Conservation (phyloP, 371 early-diverging fungal genomes). For the Parasitella parasitica region DNA sequence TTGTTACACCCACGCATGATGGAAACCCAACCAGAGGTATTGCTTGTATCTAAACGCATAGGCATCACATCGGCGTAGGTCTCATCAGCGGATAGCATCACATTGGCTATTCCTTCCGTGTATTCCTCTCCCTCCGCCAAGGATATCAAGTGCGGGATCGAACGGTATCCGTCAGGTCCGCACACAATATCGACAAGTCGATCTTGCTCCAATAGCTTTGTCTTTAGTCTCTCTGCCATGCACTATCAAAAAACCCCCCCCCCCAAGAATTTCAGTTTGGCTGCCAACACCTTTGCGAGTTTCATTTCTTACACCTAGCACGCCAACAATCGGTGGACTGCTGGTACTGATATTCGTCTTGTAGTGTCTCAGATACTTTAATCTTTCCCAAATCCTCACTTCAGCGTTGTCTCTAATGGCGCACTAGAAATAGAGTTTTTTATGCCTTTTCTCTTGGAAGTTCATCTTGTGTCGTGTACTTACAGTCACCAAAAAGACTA, state of each 20-base stretch:
- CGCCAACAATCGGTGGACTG: conserved; percentile 71
- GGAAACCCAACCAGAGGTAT: conserved; percentile 66
- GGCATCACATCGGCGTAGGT: conserved; percentile 84
- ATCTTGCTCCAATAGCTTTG: conserved; percentile 70
- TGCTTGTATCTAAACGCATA: conserved; percentile 62
- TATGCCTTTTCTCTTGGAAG: too few relatives aligned
- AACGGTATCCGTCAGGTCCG: conserved; percentile 80
- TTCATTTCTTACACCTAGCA: conserved; percentile 59
- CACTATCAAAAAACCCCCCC: too few relatives aligned
- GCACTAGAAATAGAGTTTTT: too few relatives aligned
- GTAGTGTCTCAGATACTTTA: conserved; percentile 58
- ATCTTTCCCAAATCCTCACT: conserved; percentile 71
- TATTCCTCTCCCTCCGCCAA: conserved; percentile 64
- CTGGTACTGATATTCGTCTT: conserved; percentile 49
- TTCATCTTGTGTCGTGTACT: background rate
- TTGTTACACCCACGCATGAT: conserved; percentile 86
- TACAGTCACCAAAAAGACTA: conserved; percentile 75
- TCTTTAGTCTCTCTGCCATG: conserved; percentile 80
- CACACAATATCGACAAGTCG: conserved; percentile 79
- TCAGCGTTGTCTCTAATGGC: conserved; percentile 83
- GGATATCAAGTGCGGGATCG: conserved; percentile 71
- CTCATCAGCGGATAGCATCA: conserved; percentile 82
- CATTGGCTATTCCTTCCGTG: conserved; percentile 72
- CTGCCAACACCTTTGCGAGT: background rate
- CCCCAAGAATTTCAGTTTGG: too few relatives aligned